Conservation (phyloP, 179 eudicot species). For the Beta macrorhiza region DNA sequence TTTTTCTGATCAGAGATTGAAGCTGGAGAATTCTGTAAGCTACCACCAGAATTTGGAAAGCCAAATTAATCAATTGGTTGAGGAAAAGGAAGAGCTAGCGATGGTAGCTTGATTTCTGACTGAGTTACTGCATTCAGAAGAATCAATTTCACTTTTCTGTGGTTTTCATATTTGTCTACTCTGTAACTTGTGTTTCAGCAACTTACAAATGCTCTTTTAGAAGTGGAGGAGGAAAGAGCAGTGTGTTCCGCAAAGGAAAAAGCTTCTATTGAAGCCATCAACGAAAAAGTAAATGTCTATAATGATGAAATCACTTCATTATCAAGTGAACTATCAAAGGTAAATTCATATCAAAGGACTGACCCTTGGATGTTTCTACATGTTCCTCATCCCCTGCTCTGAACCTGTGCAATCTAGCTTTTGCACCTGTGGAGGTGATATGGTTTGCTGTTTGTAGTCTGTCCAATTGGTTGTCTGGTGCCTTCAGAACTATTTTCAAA, state of each 20-base stretch:
- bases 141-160: not conserved
- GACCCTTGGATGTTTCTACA: not conserved
- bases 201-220: constrained; percentile 84
- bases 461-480: not conserved
- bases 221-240: constrained; percentile 90
- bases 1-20: constrained; percentile 43
- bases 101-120: constrained; percentile 48
- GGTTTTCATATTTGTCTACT: constrained; percentile 11
- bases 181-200: constrained; percentile 50
- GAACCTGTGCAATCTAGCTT: not conserved
- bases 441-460: not conserved
- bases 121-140: not conserved
- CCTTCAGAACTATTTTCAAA: not conserved
- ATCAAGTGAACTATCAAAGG: constrained; percentile 57
- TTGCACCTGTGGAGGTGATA: constrained; percentile 1
- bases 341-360: constrained; percentile 22
- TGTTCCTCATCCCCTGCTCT: not conserved
- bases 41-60: constrained; percentile 44
- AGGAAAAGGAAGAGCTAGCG: constrained; percentile 83
- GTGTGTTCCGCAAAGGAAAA: constrained; percentile 86
- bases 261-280: constrained; percentile 71
- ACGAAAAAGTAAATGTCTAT: constrained; percentile 47
- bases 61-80: constrained; percentile 45
- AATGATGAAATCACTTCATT: constrained; percentile 50
- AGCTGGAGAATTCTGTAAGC: constrained; percentile 56